Base-by-base conservation (phyloP, 352 stramenopile species). In the Globisporangium yorkense region DNA sequence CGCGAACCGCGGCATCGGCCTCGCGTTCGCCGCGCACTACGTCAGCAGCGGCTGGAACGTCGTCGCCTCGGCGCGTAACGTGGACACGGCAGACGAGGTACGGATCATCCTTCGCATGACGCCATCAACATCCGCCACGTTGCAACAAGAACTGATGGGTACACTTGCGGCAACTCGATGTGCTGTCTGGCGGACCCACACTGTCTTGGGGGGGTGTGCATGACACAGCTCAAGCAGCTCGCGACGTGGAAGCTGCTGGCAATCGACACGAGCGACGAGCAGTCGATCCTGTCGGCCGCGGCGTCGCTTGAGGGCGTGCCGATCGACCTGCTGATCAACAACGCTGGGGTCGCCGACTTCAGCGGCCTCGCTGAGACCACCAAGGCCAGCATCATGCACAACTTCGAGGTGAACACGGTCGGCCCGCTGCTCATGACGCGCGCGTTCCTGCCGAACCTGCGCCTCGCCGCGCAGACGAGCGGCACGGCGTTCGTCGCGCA, bases 321-420 rank as follows among this genome's bases (percentile, higher is more conserved):
- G 1, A 67, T 91, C 24, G 74, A 91, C 46, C 57, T 93, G 29
- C 65, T 93, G 13, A 87, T 93, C 51, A 93, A 93, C 61, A 91
- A 89, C 63, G 67, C 71, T 13, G 83, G 83, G 20, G 70, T 89
- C 45, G 53, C 59, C 16, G 58, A 66, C 18, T 48, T 56, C 15
- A 55, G 65, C 12, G 53, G 54, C n/a, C 41, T 88, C 12, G 40
- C 59, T 29, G 65, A 62, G 5, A 75, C 74, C 16, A 84, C 75
- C 33, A 87, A 87, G 54, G 71, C 72, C 21, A 61, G 75, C 29
- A 57, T 88, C 18, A 71, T 88, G 71, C 66, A 66, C 16, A 68
- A 89, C 35, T 85, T 93, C 46, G 78, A 93, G 56, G 75, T 91
- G 16, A 95, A 92, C 70, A 60, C 70, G 5, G 65, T 94, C 4